Percentiles rank a stretch among this genome's conserved stretches.
Conservation (phyloP, 176 grass and related monocot species). For the Cenchrus purpureus region DNA sequence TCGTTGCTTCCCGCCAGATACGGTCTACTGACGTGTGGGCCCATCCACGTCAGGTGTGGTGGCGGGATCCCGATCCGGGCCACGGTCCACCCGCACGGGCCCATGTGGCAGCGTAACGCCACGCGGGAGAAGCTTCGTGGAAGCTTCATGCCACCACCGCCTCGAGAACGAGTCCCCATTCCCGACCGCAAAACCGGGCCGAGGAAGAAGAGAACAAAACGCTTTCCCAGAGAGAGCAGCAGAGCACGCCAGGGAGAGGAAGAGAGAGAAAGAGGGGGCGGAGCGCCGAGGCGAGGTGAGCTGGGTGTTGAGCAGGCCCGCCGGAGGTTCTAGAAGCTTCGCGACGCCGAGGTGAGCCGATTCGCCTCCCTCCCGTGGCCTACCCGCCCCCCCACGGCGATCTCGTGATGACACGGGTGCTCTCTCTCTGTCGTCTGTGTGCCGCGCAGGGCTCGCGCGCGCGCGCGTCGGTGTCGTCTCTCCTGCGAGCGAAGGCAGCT, state of each 20-base stretch:
- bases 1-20: constrained; percentile 36
- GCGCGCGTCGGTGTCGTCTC: constrained; percentile 51
- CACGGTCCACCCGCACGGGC: neutral
- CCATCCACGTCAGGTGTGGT: neutral
- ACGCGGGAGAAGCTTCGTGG: constrained; percentile 39
- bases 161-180: constrained; percentile 43
- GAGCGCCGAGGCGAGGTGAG: neutral
- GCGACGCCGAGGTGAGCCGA: constrained; percentile 28
- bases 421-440: neutral
- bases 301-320: neutral
- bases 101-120: constrained; percentile 38
- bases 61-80: neutral
- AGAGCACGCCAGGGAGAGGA: neutral
- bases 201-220: constrained; percentile 25
- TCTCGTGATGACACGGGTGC: neutral
- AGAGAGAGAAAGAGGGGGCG: neutral
- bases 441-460: neutral
- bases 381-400: neutral
- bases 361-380: neutral
- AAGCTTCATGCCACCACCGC: constrained; percentile 45
- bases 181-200: constrained; percentile 42
- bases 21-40: constrained; percentile 32
- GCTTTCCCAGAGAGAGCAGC: neutral
- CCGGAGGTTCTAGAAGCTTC: constrained; percentile 34
- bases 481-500: constrained; percentile 36